Conservation (phyloP, 2,329 filamentous ascomycete species). For the Fusarium tupiense region DNA sequence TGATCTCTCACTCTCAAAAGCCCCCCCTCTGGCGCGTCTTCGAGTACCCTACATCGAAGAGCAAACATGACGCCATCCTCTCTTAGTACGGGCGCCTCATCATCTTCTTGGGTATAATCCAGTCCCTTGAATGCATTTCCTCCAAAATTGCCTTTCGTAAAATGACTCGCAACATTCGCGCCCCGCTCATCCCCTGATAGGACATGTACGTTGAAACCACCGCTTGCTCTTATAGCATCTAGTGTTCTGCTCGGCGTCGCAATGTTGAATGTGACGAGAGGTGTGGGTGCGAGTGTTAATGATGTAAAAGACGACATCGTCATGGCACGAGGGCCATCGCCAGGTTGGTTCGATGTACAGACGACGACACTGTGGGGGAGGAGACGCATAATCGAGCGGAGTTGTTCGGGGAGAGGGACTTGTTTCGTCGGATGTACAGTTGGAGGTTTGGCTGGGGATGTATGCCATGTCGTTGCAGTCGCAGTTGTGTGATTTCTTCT, state of each 20-base stretch:
- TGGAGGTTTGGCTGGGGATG: constrained; percentile 45
- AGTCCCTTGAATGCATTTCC: constrained; percentile 50
- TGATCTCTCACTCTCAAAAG: constrained; percentile 61
- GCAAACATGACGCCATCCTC: constrained; percentile 65
- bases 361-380: constrained; percentile 66
- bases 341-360: constrained; percentile 58
- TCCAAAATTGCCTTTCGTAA: constrained; percentile 59
- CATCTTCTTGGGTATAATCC: constrained; percentile 14
- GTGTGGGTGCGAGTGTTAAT: constrained; percentile 60
- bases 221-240: constrained; percentile 57
- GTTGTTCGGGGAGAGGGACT: constrained; percentile 55
- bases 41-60: constrained; percentile 54
- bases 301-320: constrained; percentile 70
- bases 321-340: constrained; percentile 57
- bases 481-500: constrained; percentile 30
- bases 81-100: constrained; percentile 54
- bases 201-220: constrained; percentile 65
- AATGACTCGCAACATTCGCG: constrained; percentile 61
- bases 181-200: constrained; percentile 59
- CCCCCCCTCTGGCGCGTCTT: constrained; percentile 52
- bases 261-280: constrained; percentile 67
- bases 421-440: constrained; percentile 48
- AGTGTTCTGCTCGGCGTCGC: constrained; percentile 65
- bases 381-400: constrained; percentile 64
- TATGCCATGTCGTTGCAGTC: constrained; percentile 42